These are phyloP conservation scores for Chenopodium formosanum DNA, from an alignment of 148 eudicot species.

Conservation along the genomic window DNA sequence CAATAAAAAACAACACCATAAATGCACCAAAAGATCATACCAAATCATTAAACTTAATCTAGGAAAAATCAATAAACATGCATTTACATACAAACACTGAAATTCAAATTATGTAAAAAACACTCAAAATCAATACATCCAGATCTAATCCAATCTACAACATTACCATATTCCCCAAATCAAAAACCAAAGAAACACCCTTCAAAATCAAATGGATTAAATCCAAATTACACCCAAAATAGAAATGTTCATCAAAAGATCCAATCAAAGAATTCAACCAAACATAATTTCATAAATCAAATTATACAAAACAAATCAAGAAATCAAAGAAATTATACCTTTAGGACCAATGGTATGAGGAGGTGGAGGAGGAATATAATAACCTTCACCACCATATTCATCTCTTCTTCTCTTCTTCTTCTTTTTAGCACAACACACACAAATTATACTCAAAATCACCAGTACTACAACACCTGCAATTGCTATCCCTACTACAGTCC, in stretches of 20 bases:
- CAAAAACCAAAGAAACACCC: no score
- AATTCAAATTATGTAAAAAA: no score
- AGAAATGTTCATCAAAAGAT: not conserved
- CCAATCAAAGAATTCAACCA: not conserved
- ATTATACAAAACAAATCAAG: not conserved
- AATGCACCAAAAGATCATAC: not conserved
- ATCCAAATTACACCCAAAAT: not conserved
- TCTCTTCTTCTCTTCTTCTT: constrained; percentile 53
- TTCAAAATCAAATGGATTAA: not conserved
- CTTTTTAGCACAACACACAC: constrained; percentile 53
- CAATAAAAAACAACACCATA: not conserved
- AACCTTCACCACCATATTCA: constrained; percentile 36
- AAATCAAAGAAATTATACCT: constrained; percentile 31
- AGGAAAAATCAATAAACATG: not conserved
- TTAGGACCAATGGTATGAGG: constrained; percentile 40
- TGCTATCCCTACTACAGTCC: constrained; percentile 68
- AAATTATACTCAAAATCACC: constrained; percentile 46
- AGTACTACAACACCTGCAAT: constrained; percentile 57
- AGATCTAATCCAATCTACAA: not conserved
- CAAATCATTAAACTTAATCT: not conserved
- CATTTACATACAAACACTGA: not conserved
- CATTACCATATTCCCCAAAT: no score
- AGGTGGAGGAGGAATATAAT: constrained; percentile 48
- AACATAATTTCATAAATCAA: not conserved
- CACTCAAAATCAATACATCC: not conserved